Conservation (phyloP, 2,329 filamentous ascomycete genomes). For the Verticillium longisporum region DNA sequence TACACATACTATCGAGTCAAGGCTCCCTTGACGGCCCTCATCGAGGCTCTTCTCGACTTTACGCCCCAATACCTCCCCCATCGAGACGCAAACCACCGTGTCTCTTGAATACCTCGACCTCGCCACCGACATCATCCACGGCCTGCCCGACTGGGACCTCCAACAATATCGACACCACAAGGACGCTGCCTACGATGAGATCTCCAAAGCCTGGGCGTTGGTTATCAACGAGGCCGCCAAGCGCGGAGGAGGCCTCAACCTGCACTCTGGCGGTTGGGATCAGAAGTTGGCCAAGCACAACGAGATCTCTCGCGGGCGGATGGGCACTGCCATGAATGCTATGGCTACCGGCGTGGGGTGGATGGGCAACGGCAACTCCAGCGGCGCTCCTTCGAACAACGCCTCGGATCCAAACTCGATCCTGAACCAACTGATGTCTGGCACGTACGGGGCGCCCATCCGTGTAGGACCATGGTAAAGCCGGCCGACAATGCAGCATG, state of each 20-base stretch:
- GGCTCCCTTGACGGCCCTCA: slow-evolving; percentile 68
- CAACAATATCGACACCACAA: slow-evolving; percentile 88
- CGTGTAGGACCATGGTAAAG: slow-evolving; percentile 55
- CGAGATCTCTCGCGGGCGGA: slow-evolving; percentile 72
- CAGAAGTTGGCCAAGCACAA: slow-evolving; percentile 83
- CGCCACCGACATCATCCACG: slow-evolving; percentile 84
- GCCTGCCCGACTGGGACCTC: slow-evolving; percentile 84
- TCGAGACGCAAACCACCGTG: slow-evolving; percentile 74
- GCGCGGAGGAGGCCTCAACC: slow-evolving; percentile 78
- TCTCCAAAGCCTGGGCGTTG: slow-evolving; percentile 85
- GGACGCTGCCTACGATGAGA: slow-evolving; percentile 92
- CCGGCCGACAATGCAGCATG: background rate
- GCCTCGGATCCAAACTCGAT: slow-evolving; percentile 47
- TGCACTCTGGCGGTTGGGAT: slow-evolving; percentile 91
- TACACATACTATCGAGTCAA: slow-evolving; percentile 93
- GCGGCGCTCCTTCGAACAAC: slow-evolving; percentile 9
- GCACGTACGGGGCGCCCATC: slow-evolving; percentile 52
- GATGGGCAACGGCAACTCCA: slow-evolving; percentile 48
- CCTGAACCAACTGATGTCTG: slow-evolving; percentile 55
- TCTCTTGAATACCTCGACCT: slow-evolving; percentile 85
- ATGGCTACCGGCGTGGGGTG: slow-evolving; percentile 70
- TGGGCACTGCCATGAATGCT: slow-evolving; percentile 73
- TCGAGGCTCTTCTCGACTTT: slow-evolving; percentile 88
- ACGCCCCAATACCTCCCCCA: slow-evolving; percentile 92
- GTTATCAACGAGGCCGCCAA: slow-evolving; percentile 90